A percentile compares a stretch with the other conserved stretches of the same genome.
Conservation (phyloP, 176 grass and related monocot species). For the Carex parvula region DNA sequence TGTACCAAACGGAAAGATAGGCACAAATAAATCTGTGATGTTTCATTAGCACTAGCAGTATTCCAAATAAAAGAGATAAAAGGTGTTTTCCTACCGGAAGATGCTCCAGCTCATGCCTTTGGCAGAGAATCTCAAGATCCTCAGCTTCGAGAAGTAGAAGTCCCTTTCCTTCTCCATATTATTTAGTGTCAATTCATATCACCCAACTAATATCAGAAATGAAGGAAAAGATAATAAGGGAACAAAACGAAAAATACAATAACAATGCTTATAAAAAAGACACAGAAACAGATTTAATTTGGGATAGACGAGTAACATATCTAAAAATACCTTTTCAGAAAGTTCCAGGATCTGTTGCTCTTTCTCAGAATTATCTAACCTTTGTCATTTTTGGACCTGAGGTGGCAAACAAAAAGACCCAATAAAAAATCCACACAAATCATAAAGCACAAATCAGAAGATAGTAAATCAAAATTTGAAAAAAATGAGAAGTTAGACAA, state of each 20-base stretch:
- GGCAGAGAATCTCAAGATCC: constrained; percentile 81
- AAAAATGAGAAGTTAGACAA: not conserved
- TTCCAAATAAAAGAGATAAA: not conserved
- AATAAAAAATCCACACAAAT: not conserved
- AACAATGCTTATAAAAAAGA: not conserved
- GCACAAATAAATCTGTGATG: not conserved
- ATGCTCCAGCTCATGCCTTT: constrained; percentile 79
- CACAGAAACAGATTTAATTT: not conserved
- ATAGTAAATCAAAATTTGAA: not conserved
- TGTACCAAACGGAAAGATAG: not conserved
- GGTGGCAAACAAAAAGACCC: not conserved
- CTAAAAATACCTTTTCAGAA: constrained; percentile 50
- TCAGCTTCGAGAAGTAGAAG: constrained; percentile 83
- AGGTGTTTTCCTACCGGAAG: constrained; percentile 46
- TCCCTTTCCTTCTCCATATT: constrained; percentile 76
- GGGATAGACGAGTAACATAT: not conserved
- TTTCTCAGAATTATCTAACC: constrained; percentile 24
- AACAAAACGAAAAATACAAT: constrained; percentile 8
- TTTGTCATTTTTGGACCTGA: constrained; percentile 47
- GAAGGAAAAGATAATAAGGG: constrained; percentile 9
- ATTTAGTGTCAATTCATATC: constrained; percentile 53
- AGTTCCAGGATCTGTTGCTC: constrained; percentile 57
- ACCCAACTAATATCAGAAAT: constrained; percentile 37
- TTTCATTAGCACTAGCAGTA: not conserved
- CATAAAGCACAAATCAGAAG: not conserved